Conservation (phyloP, 495 filamentous ascomycete species). For the Talaromyces adpressus region DNA sequence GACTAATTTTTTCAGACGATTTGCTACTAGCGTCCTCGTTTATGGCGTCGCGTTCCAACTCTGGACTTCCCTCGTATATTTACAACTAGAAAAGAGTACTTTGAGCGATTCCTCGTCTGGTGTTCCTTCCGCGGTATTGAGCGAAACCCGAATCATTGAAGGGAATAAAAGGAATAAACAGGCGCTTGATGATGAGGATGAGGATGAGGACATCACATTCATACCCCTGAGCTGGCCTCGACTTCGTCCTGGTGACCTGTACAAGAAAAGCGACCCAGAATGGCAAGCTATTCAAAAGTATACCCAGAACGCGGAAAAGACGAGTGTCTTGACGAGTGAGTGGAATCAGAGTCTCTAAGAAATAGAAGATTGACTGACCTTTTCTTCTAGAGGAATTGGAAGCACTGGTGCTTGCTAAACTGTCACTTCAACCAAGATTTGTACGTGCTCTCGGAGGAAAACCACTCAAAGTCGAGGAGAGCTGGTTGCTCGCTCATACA, state of each 20-base stretch:
- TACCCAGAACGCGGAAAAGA: slow-evolving; percentile 40
- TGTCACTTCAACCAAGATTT: slow-evolving; percentile 23
- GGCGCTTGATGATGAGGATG: slow-evolving; percentile 22
- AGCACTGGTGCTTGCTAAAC: slow-evolving; percentile 28
- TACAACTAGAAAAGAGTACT: slow-evolving; percentile 29
- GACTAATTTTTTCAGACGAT: slow-evolving; percentile 14
- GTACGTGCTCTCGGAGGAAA: slow-evolving; percentile 39
- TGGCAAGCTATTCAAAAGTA: slow-evolving; percentile 60
- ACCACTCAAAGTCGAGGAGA: slow-evolving; percentile 32
- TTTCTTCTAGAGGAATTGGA: slow-evolving; percentile 43
- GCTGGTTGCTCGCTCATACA: slow-evolving; percentile 56
- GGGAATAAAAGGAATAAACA: slow-evolving; percentile 12
- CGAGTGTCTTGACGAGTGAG: slow-evolving; percentile 45
- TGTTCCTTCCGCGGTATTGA: background rate
- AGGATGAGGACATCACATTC: slow-evolving; percentile 42
- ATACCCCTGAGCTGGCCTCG: slow-evolving; percentile 55
- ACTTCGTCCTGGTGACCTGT: slow-evolving; percentile 42
- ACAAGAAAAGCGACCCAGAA: slow-evolving; percentile 59
- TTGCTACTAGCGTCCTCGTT: slow-evolving; percentile 25
- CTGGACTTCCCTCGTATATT: slow-evolving; percentile 29
- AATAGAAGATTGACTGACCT: slow-evolving; percentile 6
- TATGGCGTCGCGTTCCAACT: slow-evolving; percentile 34
- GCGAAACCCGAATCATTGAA: slow-evolving; percentile 13
- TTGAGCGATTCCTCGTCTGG: slow-evolving; percentile 16
- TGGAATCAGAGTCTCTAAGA: background rate